Base-by-base conservation (phyloP, 2,329 filamentous ascomycete species). In the Geosmithia putterillii region DNA sequence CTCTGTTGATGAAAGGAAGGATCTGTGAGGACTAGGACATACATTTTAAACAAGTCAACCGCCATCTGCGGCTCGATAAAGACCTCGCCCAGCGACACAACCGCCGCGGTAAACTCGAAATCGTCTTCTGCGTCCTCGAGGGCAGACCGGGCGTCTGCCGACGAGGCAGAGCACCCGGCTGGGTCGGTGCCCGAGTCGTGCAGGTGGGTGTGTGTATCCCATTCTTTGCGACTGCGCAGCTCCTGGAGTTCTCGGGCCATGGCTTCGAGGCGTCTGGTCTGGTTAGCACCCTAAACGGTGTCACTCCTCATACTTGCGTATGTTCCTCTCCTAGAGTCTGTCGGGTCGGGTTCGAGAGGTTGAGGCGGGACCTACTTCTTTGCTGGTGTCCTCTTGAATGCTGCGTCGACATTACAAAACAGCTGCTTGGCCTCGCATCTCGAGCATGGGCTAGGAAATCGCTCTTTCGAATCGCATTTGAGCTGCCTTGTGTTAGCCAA, bases 311-410 rank as follows among this genome's bases (percentile, higher is more conserved):
- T 17, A 19, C 17, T 35, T 8, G 36, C 36, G 15, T 38, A n/a
- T n/a, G n/a, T n/a, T n/a, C n/a, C n/a, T n/a, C n/a, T n/a, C n/a
- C n/a, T n/a, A n/a, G n/a, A n/a, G n/a, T n/a, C n/a, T n/a, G n/a
- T n/a, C n/a, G n/a, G n/a, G n/a, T n/a, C n/a, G n/a, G n/a, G n/a
- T n/a, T n/a, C n/a, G n/a, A n/a, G n/a, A n/a, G n/a, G n/a, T n/a
- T n/a, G n/a, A n/a, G n/a, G n/a, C n/a, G n/a, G n/a, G n/a, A n/a
- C 54, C 32, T 48, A 58, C 56, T 57, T 56, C 47, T 55, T 51
- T 19, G 56, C 54, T 7, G 56, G 56, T 19, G 53, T 57, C 40
- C 56, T 50, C 42, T 51, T 50, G 47, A 58, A 58, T 14, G 54
- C 51, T n/a, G 56, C 53, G 44, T 58, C 56, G 35, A 58, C 53